These are phyloP conservation scores for Rubia tinctorum DNA, from an alignment of 305 asterid genomes.

Conservation along the genomic window DNA sequence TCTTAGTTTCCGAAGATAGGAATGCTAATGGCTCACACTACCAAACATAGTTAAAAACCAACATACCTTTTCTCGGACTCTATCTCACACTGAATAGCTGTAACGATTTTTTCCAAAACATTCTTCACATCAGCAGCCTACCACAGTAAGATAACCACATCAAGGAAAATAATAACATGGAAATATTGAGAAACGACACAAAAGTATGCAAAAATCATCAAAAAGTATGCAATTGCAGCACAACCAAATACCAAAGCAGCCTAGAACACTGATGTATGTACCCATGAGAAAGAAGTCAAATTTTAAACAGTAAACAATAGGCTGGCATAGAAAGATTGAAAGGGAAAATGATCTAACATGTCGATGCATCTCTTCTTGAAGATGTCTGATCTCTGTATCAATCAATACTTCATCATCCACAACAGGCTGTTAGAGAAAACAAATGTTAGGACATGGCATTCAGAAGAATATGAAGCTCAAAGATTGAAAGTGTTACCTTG, in stretches of 20 bases:
- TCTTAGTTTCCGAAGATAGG: constrained; percentile 2
- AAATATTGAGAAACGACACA: neutral
- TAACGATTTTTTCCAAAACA: constrained; percentile 9
- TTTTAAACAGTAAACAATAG: neutral
- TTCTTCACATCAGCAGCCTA: constrained; percentile 7
- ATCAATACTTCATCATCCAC: constrained; percentile 1
- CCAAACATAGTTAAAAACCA: neutral
- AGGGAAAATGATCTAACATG: constrained; percentile 11
- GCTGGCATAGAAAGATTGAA: neutral
- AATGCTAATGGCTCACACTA: neutral
- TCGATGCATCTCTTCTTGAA: constrained; percentile 9
- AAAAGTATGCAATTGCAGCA: neutral
- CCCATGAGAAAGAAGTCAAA: neutral
- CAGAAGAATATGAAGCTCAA: neutral
- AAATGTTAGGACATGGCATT: neutral
- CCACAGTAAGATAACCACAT: neutral
- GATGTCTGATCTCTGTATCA: constrained; percentile 17
- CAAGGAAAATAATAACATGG: constrained; percentile 1
- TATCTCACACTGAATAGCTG: constrained; percentile 16
- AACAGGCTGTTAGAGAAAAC: constrained; percentile 10
- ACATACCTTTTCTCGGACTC: constrained; percentile 18
- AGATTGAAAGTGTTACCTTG: neutral
- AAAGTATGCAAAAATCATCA: neutral
- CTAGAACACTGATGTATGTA: neutral
- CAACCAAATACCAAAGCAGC: neutral